A percentile compares a stretch with the other conserved stretches of the same genome.
Conservation (phyloP, 192 early-diverging fungal genomes). For the Coemansia sp. region DNA sequence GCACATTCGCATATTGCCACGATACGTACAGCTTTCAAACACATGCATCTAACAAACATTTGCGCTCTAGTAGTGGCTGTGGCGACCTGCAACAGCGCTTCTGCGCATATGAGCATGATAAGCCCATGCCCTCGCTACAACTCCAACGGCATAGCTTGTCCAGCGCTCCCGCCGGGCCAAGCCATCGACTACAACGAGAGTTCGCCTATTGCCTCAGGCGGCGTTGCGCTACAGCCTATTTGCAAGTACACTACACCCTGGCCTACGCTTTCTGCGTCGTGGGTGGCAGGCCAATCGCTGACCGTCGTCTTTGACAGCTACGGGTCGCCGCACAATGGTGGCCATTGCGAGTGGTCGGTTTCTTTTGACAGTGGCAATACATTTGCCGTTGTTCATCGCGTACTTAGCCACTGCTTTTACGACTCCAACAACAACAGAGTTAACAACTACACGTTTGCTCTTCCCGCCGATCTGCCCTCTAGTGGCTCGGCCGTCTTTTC, state of each 20-base stretch:
- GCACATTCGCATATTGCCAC: no score
- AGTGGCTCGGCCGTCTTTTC: conserved; percentile 46
- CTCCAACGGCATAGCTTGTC: conserved; percentile 11
- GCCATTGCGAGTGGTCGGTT: conserved; percentile 58
- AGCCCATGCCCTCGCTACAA: conserved; percentile 25
- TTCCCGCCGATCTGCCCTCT: conserved; percentile 51
- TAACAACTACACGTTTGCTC: conserved; percentile 9
- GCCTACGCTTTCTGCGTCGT: conserved; percentile 10
- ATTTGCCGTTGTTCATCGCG: conserved; percentile 52
- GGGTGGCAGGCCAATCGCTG: conserved; percentile 23
- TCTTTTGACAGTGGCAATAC: conserved; percentile 52
- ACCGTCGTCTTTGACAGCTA: conserved; percentile 21
- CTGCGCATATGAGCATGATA: conserved; percentile 26
- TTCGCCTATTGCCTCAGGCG: conserved; percentile 11
- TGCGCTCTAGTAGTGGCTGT: background rate
- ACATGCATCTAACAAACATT: no score
- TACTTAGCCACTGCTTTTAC: conserved; percentile 13
- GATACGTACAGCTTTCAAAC: no score
- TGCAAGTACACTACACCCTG: conserved; percentile 30
- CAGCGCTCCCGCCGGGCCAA: conserved; percentile 11
- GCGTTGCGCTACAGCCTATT: conserved; percentile 13
- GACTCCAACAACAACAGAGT: conserved; percentile 1
- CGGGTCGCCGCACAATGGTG: conserved; percentile 50
- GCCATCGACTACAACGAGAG: conserved; percentile 17
- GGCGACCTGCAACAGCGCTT: background rate